These are phyloP conservation scores for Phytophthora constricta DNA, from an alignment of 352 stramenopile species.

Conservation along the genomic window DNA sequence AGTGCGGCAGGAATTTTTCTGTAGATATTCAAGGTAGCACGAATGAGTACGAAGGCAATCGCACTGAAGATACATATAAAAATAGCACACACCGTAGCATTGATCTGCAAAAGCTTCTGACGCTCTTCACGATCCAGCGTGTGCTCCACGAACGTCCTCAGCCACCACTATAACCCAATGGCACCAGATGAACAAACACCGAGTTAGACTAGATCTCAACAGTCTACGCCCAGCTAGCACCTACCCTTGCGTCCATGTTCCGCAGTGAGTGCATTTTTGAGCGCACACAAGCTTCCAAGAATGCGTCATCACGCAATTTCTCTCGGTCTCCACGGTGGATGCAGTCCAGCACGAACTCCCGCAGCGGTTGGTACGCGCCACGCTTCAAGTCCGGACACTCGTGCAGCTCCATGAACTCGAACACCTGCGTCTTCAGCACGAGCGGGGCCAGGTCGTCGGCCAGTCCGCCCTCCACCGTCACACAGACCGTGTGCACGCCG, in stretches of 20 bases:
- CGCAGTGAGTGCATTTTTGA: conserved; percentile 70
- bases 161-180: conserved; percentile 67
- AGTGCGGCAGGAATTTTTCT: conserved; percentile 57
- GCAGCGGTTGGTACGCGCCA: conserved; percentile 66
- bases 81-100: conserved; percentile 36
- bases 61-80: background rate
- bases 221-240: background rate
- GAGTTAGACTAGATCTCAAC: background rate
- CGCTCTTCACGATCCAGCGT: conserved; percentile 67
- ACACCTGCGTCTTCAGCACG: conserved; percentile 71
- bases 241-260: conserved; percentile 72
- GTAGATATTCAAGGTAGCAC: background rate
- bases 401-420: conserved; percentile 83
- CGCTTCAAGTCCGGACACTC: conserved; percentile 60
- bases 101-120: conserved; percentile 54
- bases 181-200: too few species aligned
- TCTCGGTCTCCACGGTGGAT: conserved; percentile 50
- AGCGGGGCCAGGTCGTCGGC: conserved; percentile 58
- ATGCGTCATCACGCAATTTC: conserved; percentile 63
- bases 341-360: conserved; percentile 59
- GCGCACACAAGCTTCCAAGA: conserved; percentile 59
- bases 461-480: conserved; percentile 63
- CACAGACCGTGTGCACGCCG: conserved; percentile 68
- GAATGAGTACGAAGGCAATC: background rate
- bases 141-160: conserved; percentile 76